Percentiles rank a stretch among this genome's conserved stretches.
Evolutionary conservation across 2,329 filamentous ascomycete species (phyloP).

Genomic region (Claviceps capensis): DNA sequence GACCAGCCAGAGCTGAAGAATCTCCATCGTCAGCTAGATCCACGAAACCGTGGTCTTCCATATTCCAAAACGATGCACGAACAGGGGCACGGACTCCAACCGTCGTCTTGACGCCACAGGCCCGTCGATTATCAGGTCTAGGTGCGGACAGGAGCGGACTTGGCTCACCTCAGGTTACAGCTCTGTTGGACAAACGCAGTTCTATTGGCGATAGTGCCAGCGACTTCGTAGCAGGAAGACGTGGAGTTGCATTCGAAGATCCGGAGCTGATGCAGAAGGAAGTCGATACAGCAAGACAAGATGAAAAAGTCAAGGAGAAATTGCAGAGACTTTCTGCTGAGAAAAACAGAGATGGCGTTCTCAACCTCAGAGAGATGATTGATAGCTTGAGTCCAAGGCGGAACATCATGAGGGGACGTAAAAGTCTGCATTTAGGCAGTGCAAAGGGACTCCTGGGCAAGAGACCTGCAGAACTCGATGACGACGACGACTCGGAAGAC

Average conservation of each 20-base stretch:
- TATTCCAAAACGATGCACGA: constrained; percentile 40
- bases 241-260: constrained; percentile 48
- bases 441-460: constrained; percentile 63
- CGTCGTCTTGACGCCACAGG: constrained; percentile 39
- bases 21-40: constrained; percentile 8
- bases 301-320: constrained; percentile 49
- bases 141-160: constrained; percentile 58
- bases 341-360: constrained; percentile 47
- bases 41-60: constrained; percentile 16
- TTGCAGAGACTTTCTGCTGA: constrained; percentile 28
- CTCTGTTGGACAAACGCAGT: constrained; percentile 54
- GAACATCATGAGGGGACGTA: constrained; percentile 49
- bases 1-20: constrained; percentile 7
- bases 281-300: constrained; percentile 43
- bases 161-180: constrained; percentile 61
- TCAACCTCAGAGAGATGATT: constrained; percentile 65
- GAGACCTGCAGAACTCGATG: constrained; percentile 56
- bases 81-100: constrained; percentile 48
- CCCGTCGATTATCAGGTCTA: constrained; percentile 48
- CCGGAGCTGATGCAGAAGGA: constrained; percentile 49
- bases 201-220: constrained; percentile 57
- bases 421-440: constrained; percentile 64
- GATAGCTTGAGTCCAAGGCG: constrained; percentile 66
- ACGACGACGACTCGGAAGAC: constrained; percentile 46
- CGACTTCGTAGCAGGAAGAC: constrained; percentile 44